Percentiles rank a stretch among this genome's conserved stretches.
Evolutionary conservation across 2,329 filamentous ascomycete genomes (phyloP).

Genomic region (Alternaria arbusti): DNA sequence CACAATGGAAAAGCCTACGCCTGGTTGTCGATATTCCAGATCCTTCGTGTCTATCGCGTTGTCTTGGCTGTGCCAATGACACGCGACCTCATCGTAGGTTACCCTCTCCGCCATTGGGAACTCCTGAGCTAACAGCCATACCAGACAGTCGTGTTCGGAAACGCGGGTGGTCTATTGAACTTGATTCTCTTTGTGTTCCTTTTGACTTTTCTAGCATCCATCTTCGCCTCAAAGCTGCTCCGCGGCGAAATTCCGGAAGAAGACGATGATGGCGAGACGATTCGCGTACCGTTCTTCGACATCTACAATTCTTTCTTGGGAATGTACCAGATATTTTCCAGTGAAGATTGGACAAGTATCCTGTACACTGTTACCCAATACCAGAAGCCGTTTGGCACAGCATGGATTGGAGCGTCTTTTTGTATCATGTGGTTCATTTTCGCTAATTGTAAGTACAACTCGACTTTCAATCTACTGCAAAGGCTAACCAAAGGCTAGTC

Average conservation of each 20-base stretch:
- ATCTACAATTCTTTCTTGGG: slow-evolving; percentile 96
- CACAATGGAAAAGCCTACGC: slow-evolving; percentile 70
- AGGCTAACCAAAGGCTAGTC: slow-evolving; percentile 51
- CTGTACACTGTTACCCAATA: slow-evolving; percentile 81
- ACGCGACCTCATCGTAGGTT: slow-evolving; percentile 74
- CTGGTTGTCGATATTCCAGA: slow-evolving; percentile 92
- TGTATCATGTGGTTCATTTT: slow-evolving; percentile 96
- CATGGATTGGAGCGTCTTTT: slow-evolving; percentile 92
- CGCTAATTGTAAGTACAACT: slow-evolving; percentile 66
- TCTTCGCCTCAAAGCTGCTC: slow-evolving; percentile 92
- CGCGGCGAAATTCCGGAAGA: slow-evolving; percentile 77
- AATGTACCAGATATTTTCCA: slow-evolving; percentile 97
- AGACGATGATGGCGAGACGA: slow-evolving; percentile 66
- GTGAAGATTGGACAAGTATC: slow-evolving; percentile 92
- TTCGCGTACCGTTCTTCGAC: slow-evolving; percentile 79
- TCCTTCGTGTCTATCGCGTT: slow-evolving; percentile 87
- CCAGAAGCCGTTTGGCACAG: slow-evolving; percentile 70
- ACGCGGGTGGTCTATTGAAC: slow-evolving; percentile 89
- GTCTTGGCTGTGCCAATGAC: slow-evolving; percentile 90
- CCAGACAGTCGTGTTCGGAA: slow-evolving; percentile 79
- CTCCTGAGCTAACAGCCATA: slow-evolving; percentile 22
- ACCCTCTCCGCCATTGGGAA: background rate
- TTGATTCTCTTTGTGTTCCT: slow-evolving; percentile 96
- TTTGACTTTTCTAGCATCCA: slow-evolving; percentile 90
- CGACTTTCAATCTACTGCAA: background rate